These are phyloP conservation scores for Ceratobasidium papillatum DNA, from an alignment of 1,284 basidiomycete genomes.

Conservation along the genomic window DNA sequence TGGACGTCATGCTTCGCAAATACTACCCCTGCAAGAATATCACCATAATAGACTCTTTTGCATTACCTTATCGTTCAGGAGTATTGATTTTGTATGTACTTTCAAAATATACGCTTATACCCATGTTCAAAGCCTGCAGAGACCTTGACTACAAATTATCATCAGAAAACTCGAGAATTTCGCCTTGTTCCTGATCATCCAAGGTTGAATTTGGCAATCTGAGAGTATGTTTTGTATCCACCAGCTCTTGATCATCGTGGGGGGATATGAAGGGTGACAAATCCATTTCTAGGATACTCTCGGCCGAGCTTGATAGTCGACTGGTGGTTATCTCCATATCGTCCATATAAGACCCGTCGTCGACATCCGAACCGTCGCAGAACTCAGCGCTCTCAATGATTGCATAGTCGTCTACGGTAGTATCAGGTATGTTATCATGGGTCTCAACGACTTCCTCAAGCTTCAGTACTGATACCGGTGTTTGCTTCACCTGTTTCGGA, in stretches of 20 bases:
- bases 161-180: background rate
- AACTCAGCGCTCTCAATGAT: background rate
- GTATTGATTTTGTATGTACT: conserved; percentile 3
- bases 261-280: background rate
- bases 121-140: background rate
- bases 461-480: background rate
- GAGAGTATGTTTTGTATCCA: background rate
- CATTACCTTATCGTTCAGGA: no score
- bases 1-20: conserved; percentile 23
- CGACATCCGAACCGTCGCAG: background rate
- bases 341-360: background rate
- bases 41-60: background rate
- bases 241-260: background rate
- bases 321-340: background rate
- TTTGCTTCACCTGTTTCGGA: conserved; percentile 13
- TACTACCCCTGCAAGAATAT: background rate
- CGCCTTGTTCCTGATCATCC: background rate
- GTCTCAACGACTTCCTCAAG: background rate
- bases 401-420: background rate
- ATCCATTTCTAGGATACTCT: conserved; percentile 9
- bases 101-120: background rate
- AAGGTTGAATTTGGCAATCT: background rate
- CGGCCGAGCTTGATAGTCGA: background rate
- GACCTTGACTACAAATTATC: background rate
- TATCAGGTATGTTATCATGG: background rate